These are phyloP conservation scores for Gynandropsis gynandra DNA, from an alignment of 345 rosid genomes.

Conservation along the genomic window DNA sequence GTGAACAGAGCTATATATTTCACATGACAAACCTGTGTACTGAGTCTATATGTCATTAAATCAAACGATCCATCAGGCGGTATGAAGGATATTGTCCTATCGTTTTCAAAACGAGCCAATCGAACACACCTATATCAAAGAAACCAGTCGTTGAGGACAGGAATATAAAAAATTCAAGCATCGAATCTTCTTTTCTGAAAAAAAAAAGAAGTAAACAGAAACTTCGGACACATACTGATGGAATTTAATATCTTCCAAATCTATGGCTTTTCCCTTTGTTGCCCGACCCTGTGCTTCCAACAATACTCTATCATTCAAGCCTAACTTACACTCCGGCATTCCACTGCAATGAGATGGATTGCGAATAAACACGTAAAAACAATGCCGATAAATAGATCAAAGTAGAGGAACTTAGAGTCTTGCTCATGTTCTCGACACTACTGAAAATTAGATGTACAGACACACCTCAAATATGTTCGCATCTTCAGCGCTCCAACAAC, in stretches of 20 bases:
- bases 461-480: constrained; percentile 88
- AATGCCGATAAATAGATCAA: constrained; percentile 1
- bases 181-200: not conserved
- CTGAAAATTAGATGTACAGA: not conserved
- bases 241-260: constrained; percentile 75
- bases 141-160: not conserved
- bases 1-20: not conserved
- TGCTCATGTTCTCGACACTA: constrained; percentile 6
- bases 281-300: constrained; percentile 77
- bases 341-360: constrained; percentile 38
- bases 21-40: constrained; percentile 49
- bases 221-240: constrained; percentile 50
- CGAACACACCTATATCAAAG: constrained; percentile 56
- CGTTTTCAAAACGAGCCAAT: constrained; percentile 70
- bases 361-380: constrained; percentile 5
- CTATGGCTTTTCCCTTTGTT: constrained; percentile 74
- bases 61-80: constrained; percentile 80
- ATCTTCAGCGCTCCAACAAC: constrained; percentile 96
- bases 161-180: constrained; percentile 2
- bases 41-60: constrained; percentile 71
- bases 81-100: constrained; percentile 67
- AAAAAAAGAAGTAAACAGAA: constrained; percentile 2
- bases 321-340: constrained; percentile 85
- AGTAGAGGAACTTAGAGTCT: constrained; percentile 1
- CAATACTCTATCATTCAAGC: constrained; percentile 68